Evolutionary conservation across 2,329 filamentous ascomycete genomes (phyloP), one percentile per base, ranked within the genome.

Genomic region (Trichoderma sp.): DNA sequence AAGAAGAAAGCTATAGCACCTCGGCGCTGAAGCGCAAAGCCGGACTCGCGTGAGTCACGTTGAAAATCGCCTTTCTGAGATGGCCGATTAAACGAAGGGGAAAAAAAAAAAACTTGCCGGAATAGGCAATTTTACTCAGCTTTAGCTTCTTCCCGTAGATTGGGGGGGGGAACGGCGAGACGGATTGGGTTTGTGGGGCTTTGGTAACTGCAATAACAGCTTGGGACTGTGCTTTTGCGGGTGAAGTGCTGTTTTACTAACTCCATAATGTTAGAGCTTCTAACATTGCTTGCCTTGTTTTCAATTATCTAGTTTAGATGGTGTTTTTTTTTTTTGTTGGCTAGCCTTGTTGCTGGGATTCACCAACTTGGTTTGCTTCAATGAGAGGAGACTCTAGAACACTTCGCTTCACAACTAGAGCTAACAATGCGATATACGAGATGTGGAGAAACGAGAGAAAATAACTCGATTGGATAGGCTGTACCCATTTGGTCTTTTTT

Each of bases 101-200:
- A 12, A 19, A 29, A 59, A 59, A 25, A 19, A 12, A 10, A 48
- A 64, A 53, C 12, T 59, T 58, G 34, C 64, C 29, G 1, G 4
- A 10, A 19, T 52, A 50, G 64, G 53, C 32, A 66, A 32, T 59
- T 66, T n/a, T 37, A 3, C 42, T 13, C n/a, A n/a, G n/a, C 17
- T n/a, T 27, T 48, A 45, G 25, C 50, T 56, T 52, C 42, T 15
- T 5, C 15, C 42, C 42, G 42, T n/a, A 19, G 19, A 48, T 29
- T 29, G 29, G 5, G 34, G 52, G 54, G 19, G 6, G 2, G 10
- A 29, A 3, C 68, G 69, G 69, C 69, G 67, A 70, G 69, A 69
- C 69, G 67, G 45, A 67, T 69, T 35, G 7, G 45, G 22, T 13
- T 34, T 52, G 61, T 34, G 59, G 59, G 59, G 59, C 37, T 13